Evolutionary conservation across 139 green algal genomes (phyloP).

Genomic region (Dunaliella sp.): DNA sequence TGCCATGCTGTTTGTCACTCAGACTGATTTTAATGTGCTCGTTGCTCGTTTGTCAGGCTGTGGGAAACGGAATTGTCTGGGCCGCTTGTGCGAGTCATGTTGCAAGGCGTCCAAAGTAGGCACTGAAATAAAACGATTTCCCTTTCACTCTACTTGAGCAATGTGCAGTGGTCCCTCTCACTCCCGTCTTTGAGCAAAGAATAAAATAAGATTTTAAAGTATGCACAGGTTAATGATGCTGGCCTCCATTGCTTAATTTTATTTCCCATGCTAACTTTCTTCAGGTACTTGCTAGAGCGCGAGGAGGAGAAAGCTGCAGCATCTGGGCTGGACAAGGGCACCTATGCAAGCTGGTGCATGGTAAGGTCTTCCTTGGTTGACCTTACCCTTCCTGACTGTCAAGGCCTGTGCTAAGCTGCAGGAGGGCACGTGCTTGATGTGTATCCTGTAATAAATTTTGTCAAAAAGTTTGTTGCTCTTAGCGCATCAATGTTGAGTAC

Average conservation of each 20-base stretch:
- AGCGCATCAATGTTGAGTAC: too few relatives aligned
- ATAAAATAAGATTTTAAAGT: not conserved
- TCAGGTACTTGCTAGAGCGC: not conserved
- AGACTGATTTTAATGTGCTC: too few relatives aligned
- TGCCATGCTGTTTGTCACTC: too few relatives aligned
- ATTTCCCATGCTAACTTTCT: not conserved
- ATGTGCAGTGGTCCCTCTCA: not conserved
- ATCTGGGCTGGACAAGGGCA: not conserved
- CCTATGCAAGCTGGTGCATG: not conserved
- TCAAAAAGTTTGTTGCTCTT: too few relatives aligned
- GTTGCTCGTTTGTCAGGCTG: too few relatives aligned
- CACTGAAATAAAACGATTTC: not conserved
- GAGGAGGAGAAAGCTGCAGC: not conserved
- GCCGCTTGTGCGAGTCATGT: not conserved
- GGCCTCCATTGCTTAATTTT: not conserved
- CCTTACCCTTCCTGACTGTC: too few relatives aligned
- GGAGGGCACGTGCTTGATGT: too few relatives aligned
- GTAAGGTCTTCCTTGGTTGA: too few relatives aligned
- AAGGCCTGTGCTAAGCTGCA: too few relatives aligned
- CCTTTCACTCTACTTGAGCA: not conserved
- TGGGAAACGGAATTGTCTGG: too few relatives aligned
- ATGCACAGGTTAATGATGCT: too few relatives aligned
- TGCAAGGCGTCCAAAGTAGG: not conserved
- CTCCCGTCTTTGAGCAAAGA: not conserved
- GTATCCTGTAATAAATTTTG: too few relatives aligned